These are phyloP conservation scores for Pichia exigua DNA, from an alignment of 805 yeast genomes.

Conservation along the genomic window DNA sequence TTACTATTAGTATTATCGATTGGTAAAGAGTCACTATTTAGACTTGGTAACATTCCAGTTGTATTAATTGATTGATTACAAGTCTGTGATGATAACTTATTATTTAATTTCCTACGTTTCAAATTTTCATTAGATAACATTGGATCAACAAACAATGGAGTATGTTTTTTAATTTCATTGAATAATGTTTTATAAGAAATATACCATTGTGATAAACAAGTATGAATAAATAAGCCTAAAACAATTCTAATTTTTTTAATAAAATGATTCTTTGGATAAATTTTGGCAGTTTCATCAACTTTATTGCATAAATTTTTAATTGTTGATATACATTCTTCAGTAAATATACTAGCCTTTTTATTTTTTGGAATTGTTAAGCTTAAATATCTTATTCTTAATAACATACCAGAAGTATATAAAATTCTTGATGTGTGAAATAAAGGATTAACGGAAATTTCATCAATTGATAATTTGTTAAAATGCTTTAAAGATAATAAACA, in stretches of 20 bases:
- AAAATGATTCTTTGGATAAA: conserved; percentile 40
- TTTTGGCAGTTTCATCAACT: conserved; percentile 24
- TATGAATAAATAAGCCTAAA: conserved; percentile 50
- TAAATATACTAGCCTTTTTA: conserved; percentile 37
- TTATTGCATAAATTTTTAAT: conserved; percentile 20
- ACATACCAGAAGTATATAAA: conserved; percentile 59
- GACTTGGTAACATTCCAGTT: background rate
- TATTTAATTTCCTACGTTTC: background rate
- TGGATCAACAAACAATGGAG: conserved; percentile 1
- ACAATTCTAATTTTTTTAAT: conserved; percentile 49
- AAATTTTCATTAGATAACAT: background rate
- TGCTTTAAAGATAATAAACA: conserved; percentile 45
- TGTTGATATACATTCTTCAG: conserved; percentile 33
- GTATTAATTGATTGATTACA: background rate
- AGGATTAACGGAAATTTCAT: conserved; percentile 50
- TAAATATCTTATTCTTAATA: conserved; percentile 47
- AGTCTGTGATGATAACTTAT: background rate
- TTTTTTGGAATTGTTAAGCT: conserved; percentile 45
- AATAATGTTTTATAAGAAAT: conserved; percentile 13
- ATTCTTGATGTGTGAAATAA: conserved; percentile 48
- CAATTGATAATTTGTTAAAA: conserved; percentile 36
- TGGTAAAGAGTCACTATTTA: background rate
- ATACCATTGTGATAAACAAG: conserved; percentile 49
- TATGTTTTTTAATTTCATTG: conserved; percentile 8
- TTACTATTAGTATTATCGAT: background rate